Conservation (phyloP, 208 protist genomes). For the Acanthamoeba castellanii region DNA sequence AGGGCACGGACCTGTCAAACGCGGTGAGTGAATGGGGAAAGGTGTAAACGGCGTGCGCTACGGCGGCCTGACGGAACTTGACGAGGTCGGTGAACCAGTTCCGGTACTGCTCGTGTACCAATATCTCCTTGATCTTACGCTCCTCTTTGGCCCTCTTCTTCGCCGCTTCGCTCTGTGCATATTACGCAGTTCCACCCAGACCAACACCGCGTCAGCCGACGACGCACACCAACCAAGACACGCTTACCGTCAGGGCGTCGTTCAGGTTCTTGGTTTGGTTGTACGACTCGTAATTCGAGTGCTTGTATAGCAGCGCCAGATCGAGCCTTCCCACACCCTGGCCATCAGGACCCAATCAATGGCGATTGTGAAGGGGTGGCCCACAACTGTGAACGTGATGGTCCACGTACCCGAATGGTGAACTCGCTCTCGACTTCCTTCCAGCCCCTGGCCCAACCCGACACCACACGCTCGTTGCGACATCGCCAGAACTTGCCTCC, state of each 20-base stretch:
- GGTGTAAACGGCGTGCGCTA: background rate
- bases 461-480: background rate
- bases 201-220: too few species aligned
- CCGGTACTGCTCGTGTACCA: background rate
- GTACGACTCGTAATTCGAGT: background rate
- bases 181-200: too few species aligned
- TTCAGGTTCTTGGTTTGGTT: background rate
- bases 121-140: background rate
- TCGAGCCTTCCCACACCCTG: background rate
- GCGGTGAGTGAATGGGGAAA: background rate
- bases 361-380: background rate
- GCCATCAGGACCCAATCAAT: background rate
- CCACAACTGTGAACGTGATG: too few species aligned
- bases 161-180: background rate
- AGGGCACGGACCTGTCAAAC: background rate
- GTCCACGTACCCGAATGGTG: background rate
- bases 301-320: background rate
- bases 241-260: background rate
- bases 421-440: background rate
- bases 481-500: constrained; percentile 28
- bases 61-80: background rate
- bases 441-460: constrained; percentile 27
- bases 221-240: too few species aligned
- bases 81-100: background rate
- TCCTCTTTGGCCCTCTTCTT: background rate